These are phyloP conservation scores for Neurospora sp. DNA, from an alignment of 495 filamentous ascomycete species.

Conservation along the genomic window DNA sequence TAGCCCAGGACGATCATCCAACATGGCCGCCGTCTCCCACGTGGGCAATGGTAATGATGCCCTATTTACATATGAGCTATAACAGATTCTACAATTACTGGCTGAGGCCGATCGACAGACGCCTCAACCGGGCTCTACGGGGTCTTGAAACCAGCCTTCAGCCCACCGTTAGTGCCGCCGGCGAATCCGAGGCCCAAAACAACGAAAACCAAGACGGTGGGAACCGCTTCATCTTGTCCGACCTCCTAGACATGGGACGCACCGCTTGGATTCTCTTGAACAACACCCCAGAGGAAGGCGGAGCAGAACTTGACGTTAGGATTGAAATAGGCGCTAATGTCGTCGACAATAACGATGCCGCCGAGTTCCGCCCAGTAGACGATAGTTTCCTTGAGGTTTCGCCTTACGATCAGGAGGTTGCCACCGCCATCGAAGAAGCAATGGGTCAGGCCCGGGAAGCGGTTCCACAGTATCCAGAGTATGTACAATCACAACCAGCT, in stretches of 20 bases:
- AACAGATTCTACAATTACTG: conserved; percentile 53
- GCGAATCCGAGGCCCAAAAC: background rate
- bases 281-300: conserved; percentile 13
- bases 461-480: background rate
- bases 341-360: conserved; percentile 4
- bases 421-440: background rate
- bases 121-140: conserved; percentile 38
- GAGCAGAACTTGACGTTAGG: conserved; percentile 31
- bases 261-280: conserved; percentile 1
- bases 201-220: conserved; percentile 6
- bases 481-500: background rate
- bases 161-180: background rate
- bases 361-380: background rate
- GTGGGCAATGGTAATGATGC: conserved; percentile 59
- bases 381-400: background rate
- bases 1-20: conserved; percentile 16
- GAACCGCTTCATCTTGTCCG: background rate
- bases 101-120: conserved; percentile 51
- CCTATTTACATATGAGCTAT: conserved; percentile 59
- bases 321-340: background rate
- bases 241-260: conserved; percentile 7
- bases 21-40: conserved; percentile 65
- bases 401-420: background rate
- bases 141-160: background rate
- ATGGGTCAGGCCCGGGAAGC: background rate